Conservation (phyloP, 805 yeast species). For the Clavispora santaluciae region DNA sequence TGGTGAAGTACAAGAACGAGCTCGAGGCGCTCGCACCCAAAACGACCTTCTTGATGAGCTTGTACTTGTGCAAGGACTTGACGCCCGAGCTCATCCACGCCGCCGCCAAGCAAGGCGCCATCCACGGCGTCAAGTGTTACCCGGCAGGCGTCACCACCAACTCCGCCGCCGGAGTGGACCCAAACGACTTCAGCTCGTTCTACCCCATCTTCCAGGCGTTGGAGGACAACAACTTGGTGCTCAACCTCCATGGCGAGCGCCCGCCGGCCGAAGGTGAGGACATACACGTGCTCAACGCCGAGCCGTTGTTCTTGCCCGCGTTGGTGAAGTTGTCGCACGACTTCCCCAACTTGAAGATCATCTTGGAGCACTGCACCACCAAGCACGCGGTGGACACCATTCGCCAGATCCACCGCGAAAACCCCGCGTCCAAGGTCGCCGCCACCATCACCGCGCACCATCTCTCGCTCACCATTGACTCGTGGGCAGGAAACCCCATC, state of each 20-base stretch:
- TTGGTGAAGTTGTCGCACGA: constrained; percentile 68
- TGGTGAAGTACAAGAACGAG: constrained; percentile 58
- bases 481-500: constrained; percentile 95
- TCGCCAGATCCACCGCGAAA: constrained; percentile 40
- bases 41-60: constrained; percentile 88
- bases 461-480: constrained; percentile 78
- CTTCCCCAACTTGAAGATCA: constrained; percentile 82
- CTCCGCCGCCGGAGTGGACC: constrained; percentile 86
- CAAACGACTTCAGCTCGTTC: constrained; percentile 82
- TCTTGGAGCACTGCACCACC: constrained; percentile 94
- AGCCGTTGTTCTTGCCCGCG: constrained; percentile 87
- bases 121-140: constrained; percentile 90
- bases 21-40: constrained; percentile 67
- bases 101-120: constrained; percentile 66
- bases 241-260: constrained; percentile 94
- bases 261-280: constrained; percentile 57
- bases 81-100: constrained; percentile 81
- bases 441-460: constrained; percentile 98
- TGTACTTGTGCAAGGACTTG: constrained; percentile 70
- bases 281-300: constrained; percentile 91
- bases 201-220: constrained; percentile 88
- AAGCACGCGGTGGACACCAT: constrained; percentile 80
- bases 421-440: constrained; percentile 54
- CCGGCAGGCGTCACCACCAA: constrained; percentile 99
- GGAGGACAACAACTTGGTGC: constrained; percentile 70